Conservation (phyloP, 2,329 filamentous ascomycete species). For the Furcasterigmium furcatum region DNA sequence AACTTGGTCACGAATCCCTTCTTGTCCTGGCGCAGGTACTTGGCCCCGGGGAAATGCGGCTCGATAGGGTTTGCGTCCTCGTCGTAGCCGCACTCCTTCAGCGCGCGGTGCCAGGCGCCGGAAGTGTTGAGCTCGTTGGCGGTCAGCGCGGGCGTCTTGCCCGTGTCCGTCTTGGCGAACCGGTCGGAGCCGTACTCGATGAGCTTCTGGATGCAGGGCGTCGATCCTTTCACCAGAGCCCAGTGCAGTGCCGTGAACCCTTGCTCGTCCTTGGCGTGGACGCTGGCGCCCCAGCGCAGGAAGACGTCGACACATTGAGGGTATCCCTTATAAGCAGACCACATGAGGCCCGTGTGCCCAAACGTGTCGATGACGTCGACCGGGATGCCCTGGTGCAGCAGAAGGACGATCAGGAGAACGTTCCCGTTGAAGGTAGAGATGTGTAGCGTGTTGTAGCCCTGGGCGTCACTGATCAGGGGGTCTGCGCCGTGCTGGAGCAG, state of each 20-base stretch:
- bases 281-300: conserved; percentile 90
- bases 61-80: conserved; percentile 69
- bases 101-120: conserved; percentile 75
- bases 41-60: conserved; percentile 69
- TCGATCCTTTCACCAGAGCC: conserved; percentile 91
- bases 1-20: conserved; percentile 77
- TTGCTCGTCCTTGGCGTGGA: conserved; percentile 85
- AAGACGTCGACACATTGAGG: conserved; percentile 90
- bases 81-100: conserved; percentile 82
- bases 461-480: conserved; percentile 84
- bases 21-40: conserved; percentile 72
- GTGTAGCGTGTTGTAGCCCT: conserved; percentile 97
- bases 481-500: conserved; percentile 90
- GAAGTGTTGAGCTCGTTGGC: conserved; percentile 88
- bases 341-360: conserved; percentile 95
- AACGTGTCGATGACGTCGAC: conserved; percentile 88
- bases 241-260: conserved; percentile 95
- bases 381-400: conserved; percentile 92
- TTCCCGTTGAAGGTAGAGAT: conserved; percentile 97
- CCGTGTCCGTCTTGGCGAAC: conserved; percentile 83
- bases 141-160: conserved; percentile 84
- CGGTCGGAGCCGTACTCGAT: conserved; percentile 94
- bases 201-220: conserved; percentile 86
- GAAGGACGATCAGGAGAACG: conserved; percentile 80
- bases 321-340: conserved; percentile 97